A percentile compares a stretch with the other conserved stretches of the same genome.
These are phyloP conservation scores for Rhytidiadelphus loreus DNA, from an alignment of 225 moss, liverwort and hornwort genomes.

Conservation along the genomic window DNA sequence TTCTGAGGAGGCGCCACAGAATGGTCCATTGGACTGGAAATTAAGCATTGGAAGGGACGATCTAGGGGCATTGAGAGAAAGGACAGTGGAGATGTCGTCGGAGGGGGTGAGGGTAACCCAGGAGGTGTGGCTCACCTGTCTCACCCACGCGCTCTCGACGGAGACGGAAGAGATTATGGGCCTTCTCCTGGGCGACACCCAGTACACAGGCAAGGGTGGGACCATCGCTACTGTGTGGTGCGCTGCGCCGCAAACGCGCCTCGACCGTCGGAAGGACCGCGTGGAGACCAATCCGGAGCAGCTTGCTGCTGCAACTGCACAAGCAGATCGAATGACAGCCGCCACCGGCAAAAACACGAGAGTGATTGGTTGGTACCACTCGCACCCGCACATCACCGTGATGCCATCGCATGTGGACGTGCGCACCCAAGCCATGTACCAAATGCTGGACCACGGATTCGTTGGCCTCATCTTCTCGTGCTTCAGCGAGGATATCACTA, in stretches of 20 bases:
- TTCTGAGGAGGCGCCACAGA: neutral
- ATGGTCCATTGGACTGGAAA: neutral
- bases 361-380: constrained; percentile 99
- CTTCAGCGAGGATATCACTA: constrained; percentile 86
- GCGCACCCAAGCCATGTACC: constrained; percentile 96
- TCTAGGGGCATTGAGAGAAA: neutral
- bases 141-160: constrained; percentile 87
- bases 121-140: constrained; percentile 88
- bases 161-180: constrained; percentile 99
- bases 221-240: constrained; percentile 78
- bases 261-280: constrained; percentile 93
- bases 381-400: constrained; percentile 97
- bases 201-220: constrained; percentile 55
- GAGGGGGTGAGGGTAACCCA: constrained; percentile 77
- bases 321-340: constrained; percentile 87
- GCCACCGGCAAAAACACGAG: constrained; percentile 68
- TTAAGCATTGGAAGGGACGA: neutral
- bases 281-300: constrained; percentile 99
- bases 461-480: constrained; percentile 95
- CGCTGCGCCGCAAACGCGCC: constrained; percentile 91
- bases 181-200: constrained; percentile 79
- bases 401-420: constrained; percentile 99
- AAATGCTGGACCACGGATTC: constrained; percentile 89
- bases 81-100: constrained; percentile 43
- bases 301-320: constrained; percentile 87